These are phyloP conservation scores for Penicillium occitanis DNA, from an alignment of 2,329 filamentous ascomycete species.

Conservation along the genomic window DNA sequence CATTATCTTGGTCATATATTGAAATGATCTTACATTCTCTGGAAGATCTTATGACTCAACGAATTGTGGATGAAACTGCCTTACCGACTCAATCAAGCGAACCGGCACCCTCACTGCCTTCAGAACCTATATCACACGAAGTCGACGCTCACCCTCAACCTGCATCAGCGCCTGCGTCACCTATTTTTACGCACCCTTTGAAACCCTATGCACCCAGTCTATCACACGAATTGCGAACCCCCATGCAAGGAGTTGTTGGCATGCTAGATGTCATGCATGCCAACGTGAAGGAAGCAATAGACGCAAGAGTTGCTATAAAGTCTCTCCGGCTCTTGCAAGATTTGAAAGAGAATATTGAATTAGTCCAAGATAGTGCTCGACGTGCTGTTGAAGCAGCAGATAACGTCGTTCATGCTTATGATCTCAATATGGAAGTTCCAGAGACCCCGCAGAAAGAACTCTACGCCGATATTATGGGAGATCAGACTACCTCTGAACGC, in stretches of 20 bases:
- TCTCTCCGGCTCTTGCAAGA: constrained; percentile 59
- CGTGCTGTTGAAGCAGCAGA: constrained; percentile 71
- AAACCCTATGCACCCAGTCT: constrained; percentile 71
- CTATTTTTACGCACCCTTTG: constrained; percentile 60
- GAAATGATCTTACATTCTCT: constrained; percentile 68
- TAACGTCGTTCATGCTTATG: constrained; percentile 73
- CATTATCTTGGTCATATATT: constrained; percentile 64
- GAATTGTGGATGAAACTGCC: constrained; percentile 56
- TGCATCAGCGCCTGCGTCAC: constrained; percentile 57
- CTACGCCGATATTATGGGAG: constrained; percentile 37
- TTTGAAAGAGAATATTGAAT: constrained; percentile 68
- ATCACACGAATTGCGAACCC: constrained; percentile 70
- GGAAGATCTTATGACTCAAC: constrained; percentile 64
- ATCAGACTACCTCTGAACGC: constrained; percentile 30
- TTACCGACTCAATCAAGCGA: constrained; percentile 41
- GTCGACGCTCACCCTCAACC: constrained; percentile 38
- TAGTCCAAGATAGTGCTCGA: constrained; percentile 70
- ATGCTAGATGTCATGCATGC: constrained; percentile 77
- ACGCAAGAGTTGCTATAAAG: constrained; percentile 50
- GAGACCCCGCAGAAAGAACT: constrained; percentile 55
- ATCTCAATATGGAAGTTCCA: constrained; percentile 73
- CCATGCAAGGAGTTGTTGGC: constrained; percentile 73
- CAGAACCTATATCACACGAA: constrained; percentile 19
- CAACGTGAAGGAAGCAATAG: constrained; percentile 65
- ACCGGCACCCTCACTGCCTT: constrained; percentile 11